Evolutionary conservation across 306 rosid species (phyloP), one percentile per base, ranked within the genome.

Genomic region (Datisca glomerata): DNA sequence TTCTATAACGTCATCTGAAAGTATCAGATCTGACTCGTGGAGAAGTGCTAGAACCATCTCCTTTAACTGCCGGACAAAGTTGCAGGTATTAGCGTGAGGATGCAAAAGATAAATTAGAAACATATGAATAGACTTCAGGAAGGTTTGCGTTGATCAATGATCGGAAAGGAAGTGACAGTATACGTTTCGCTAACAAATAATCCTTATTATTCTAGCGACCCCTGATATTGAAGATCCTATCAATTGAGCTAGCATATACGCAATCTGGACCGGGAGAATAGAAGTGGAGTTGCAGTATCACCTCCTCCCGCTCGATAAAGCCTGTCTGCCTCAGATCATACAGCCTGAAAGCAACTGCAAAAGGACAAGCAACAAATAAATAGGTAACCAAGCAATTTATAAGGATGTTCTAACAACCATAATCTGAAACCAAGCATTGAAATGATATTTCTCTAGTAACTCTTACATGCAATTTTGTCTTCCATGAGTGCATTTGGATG

Each of bases 1-100:
- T 53, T 79, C 85, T 18, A 63, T 55, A 35, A 48, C 38, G 39
- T 73, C 92, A n/a, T 76, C 76, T 0, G 81, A 8, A 23, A 78
- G 51, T 4, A 43, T 49, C 36, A 75, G 48, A 18, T 81, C 69
- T 21, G 87, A 71, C 56, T 86, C 96, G 12, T 31, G 39, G 37
- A 77, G 63, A 60, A 71, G 53, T 24, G 92, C 96, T 47, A 47
- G 43, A 6, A 86, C 77, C 96, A 81, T 86, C 41, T 81, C 75
- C 80, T 66, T 81, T 67, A 86, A 56, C 94, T 85, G 55, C 51
- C 45, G 42, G 51, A 60, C 39, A n/a, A 20, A 60, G 38, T 23
- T 24, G 20, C 17, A 24, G 22, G 11, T 21, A 28, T 33, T 12
- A 21, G n/a, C n/a, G n/a, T n/a, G n/a, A n/a, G n/a, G n/a, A n/a